Conservation (phyloP, 352 stramenopile species). For the Globisporangium lucens region DNA sequence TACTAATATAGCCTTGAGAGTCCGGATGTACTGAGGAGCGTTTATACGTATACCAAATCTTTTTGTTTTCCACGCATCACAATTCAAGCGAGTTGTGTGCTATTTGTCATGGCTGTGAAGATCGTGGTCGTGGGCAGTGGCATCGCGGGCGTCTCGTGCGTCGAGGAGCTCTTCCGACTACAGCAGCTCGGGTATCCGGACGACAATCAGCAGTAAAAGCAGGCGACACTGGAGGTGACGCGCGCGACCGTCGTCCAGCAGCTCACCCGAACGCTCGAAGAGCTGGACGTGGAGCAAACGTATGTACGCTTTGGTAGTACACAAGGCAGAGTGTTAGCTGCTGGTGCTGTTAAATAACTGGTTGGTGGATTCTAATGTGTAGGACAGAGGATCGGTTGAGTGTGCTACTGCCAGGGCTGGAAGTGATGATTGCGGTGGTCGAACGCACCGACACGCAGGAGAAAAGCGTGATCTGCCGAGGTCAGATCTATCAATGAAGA, state of each 20-base stretch:
- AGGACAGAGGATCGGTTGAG: not conserved
- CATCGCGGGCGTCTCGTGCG: not conserved
- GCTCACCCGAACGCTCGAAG: too few relatives aligned
- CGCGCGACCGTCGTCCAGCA: not conserved
- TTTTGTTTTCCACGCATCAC: too few relatives aligned
- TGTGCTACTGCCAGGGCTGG: not conserved
- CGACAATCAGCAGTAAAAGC: not conserved
- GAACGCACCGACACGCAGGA: not conserved
- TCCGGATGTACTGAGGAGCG: too few relatives aligned
- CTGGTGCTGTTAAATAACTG: too few relatives aligned
- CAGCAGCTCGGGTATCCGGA: not conserved
- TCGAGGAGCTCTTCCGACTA: not conserved
- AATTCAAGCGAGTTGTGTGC: too few relatives aligned
- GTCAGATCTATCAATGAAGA: not conserved
- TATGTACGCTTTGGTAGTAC: not conserved
- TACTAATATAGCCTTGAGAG: too few relatives aligned
- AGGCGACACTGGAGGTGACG: not conserved
- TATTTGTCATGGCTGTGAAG: too few relatives aligned
- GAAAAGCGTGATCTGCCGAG: not conserved
- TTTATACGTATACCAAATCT: too few relatives aligned
- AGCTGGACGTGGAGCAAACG: not conserved
- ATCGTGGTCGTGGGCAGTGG: not conserved
- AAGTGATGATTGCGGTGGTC: not conserved
- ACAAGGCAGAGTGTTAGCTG: too few relatives aligned
- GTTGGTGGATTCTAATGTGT: too few relatives aligned